Evolutionary conservation across 257 asterid genomes (phyloP).

Genomic region (Oldenlandia corymbosa): DNA sequence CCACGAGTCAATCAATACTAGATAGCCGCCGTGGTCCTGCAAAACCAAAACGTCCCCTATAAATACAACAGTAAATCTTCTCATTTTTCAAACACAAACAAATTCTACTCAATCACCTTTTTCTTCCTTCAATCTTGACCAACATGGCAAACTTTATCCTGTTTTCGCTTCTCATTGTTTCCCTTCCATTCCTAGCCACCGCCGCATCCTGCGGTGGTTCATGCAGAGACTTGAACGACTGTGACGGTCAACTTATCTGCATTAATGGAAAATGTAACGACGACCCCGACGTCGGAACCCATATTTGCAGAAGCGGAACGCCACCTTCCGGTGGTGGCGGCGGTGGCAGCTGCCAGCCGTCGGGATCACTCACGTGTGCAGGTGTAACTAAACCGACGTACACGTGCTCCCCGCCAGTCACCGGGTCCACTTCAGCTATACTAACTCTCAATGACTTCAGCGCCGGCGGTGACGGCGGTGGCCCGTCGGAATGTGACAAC

Average conservation of each 20-base stretch:
- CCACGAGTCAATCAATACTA: no score
- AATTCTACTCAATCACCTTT: no score
- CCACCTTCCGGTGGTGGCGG: slow-evolving; percentile 8
- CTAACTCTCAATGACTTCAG: slow-evolving; percentile 42
- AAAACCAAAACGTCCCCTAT: no score
- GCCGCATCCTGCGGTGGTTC: slow-evolving; percentile 28
- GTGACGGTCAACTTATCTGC: slow-evolving; percentile 30
- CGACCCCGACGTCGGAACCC: slow-evolving; percentile 31
- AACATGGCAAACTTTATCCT: slow-evolving; percentile 13
- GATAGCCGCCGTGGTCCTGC: no score
- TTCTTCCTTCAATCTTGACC: no score
- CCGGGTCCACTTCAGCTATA: slow-evolving; percentile 30
- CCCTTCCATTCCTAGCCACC: not conserved
- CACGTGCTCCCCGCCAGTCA: slow-evolving; percentile 35
- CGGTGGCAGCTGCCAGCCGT: slow-evolving; percentile 15
- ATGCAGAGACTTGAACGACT: slow-evolving; percentile 23
- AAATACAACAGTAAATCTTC: no score
- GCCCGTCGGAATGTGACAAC: slow-evolving; percentile 33
- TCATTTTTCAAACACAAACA: no score
- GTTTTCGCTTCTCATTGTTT: slow-evolving; percentile 1
- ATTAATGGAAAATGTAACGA: slow-evolving; percentile 28
- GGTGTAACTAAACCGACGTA: slow-evolving; percentile 18
- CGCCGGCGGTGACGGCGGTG: slow-evolving; percentile 41
- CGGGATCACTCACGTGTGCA: slow-evolving; percentile 25
- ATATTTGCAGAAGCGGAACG: slow-evolving; percentile 7